Percentiles rank a stretch among this genome's conserved stretches.
Conservation (phyloP, 371 early-diverging fungal species). For the Parasitella parasitica region DNA sequence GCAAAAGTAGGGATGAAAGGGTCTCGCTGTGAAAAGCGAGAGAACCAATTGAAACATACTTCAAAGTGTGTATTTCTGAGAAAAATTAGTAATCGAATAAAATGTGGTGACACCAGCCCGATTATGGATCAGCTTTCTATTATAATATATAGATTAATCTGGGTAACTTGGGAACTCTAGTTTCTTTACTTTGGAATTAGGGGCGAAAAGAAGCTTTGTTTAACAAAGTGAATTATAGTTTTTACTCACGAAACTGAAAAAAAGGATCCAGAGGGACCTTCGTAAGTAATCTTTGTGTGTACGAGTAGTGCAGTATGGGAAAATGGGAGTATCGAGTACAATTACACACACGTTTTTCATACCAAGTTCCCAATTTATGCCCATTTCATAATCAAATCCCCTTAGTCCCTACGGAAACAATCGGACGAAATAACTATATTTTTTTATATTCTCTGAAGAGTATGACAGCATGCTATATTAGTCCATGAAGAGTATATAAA, state of each 20-base stretch:
- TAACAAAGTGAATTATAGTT: not conserved
- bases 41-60: not conserved
- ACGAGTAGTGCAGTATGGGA: not conserved
- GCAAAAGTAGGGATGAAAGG: constrained; percentile 6
- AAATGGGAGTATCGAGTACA: constrained; percentile 2
- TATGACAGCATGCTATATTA: not conserved
- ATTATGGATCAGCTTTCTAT: too few relatives aligned
- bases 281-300: not conserved
- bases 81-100: not conserved
- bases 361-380: constrained; percentile 6
- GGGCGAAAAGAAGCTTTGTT: not conserved
- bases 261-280: constrained; percentile 8
- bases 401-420: constrained; percentile 7
- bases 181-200: not conserved
- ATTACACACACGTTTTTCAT: not conserved
- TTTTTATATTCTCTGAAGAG: not conserved
- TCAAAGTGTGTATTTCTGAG: not conserved
- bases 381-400: constrained; percentile 8
- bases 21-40: not conserved
- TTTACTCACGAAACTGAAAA: not conserved
- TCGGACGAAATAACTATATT: not conserved
- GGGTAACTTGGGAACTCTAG: too few relatives aligned
- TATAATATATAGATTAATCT: too few relatives aligned
- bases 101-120: not conserved
- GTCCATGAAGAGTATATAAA: not conserved